Conservation (phyloP, 192 early-diverging fungal genomes). For the Geosiphon pyriformis region DNA sequence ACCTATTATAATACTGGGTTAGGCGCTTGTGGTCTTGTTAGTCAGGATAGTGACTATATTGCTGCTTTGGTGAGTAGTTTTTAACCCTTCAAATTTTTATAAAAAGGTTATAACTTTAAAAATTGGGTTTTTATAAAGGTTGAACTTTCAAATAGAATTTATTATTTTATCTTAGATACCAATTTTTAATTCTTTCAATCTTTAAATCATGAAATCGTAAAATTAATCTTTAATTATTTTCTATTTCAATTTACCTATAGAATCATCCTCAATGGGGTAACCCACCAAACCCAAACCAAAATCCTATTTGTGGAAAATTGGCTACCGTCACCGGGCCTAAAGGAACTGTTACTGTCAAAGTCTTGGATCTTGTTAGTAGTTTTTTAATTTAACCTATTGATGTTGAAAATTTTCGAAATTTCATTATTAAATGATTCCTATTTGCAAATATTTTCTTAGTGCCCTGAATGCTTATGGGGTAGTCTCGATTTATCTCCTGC, state of each 20-base stretch:
- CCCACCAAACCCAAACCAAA: not conserved
- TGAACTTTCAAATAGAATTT: no score
- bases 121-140: no score
- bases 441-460: no score
- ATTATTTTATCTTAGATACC: no score
- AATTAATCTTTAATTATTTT: no score
- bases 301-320: not conserved
- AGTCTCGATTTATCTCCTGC: not conserved
- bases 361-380: not conserved
- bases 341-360: not conserved
- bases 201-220: no score
- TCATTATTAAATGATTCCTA: no score
- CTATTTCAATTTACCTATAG: no score
- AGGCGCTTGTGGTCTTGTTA: constrained; percentile 47
- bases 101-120: no score
- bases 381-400: no score
- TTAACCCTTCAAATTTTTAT: not conserved
- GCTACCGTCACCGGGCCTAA: not conserved
- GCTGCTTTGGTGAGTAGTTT: constrained; percentile 38
- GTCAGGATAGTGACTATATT: constrained; percentile 43
- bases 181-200: not conserved
- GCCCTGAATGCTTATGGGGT: not conserved
- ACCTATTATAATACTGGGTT: constrained; percentile 51
- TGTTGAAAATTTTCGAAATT: no score
- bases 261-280: not conserved